Base-by-base conservation (phyloP, 1,139 yeast genomes). In the Zygosaccharomyces sapae region DNA sequence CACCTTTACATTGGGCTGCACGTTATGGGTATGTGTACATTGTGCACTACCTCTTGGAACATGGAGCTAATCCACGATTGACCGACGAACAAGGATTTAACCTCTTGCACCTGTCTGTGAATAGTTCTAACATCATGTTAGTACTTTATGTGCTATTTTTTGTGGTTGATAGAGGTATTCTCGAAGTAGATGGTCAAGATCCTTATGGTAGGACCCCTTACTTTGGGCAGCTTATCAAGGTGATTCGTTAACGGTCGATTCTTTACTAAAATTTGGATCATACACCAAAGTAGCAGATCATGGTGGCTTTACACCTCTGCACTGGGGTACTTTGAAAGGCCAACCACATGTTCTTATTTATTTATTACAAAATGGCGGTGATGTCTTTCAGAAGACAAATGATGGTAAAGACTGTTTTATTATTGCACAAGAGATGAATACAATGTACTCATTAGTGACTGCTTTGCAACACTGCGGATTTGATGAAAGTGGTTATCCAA, bases 181-280 rank as follows among this genome's bases (percentile, higher is more conserved):
- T 85, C 20, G 80, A 83, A 41, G 72, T 86, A 10, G 94, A 89
- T 61, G 76, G 77, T 30, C 68, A 75, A 0, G 97, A 90, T 66
- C 80, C 81, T 6, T 77, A 78, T 45, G 80, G 80, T 19, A 73
- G 97, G 50, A 88, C 97, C 0, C 92, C 0, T 71, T 90, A 43
- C 95, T 90, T 61, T 92, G 98, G 97, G 98, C 98, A 0, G 88
- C 96, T 1, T 92, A 90, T 65, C 98, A 92, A 65, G 97, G 97
- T 6, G 98, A 92, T 60, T 76, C 86, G 0, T 71, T 87, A 29
- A 77, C 86, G 1, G 90, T 90, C 0, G 86, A 86, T 50, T 80
- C 83, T 1, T 71, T 92, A 43, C 63, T 92, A 41, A 76, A 77
- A 51, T 79, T 83, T 66, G 94, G 95, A 10, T 96, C 97, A 0